These are phyloP conservation scores for Penicillium sp. DNA, from an alignment of 2,329 filamentous ascomycete species.

Conservation along the genomic window DNA sequence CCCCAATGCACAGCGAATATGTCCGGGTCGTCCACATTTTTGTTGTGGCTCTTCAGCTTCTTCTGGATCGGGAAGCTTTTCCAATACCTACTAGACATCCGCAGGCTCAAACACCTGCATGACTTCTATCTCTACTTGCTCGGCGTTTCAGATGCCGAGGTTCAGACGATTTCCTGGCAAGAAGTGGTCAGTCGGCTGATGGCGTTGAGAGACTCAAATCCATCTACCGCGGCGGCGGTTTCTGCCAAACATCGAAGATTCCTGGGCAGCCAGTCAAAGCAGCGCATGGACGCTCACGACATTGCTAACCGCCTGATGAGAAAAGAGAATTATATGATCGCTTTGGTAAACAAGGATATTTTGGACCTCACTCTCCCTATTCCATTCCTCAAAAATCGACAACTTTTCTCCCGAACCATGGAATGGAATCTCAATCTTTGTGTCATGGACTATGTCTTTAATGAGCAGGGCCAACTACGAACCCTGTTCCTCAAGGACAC, in stretches of 20 bases:
- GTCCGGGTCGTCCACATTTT: constrained; percentile 71
- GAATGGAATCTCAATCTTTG: constrained; percentile 91
- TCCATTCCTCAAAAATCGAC: constrained; percentile 74
- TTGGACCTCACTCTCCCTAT: constrained; percentile 81
- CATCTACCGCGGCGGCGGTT: constrained; percentile 68
- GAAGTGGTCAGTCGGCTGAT: constrained; percentile 84
- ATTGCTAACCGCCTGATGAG: constrained; percentile 97
- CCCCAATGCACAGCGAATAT: constrained; percentile 72
- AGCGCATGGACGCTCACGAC: constrained; percentile 91
- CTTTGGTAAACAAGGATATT: constrained; percentile 95
- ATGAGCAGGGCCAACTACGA: constrained; percentile 80
- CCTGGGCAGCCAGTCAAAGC: constrained; percentile 82
- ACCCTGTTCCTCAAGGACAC: constrained; percentile 82
- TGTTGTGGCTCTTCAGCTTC: constrained; percentile 80
- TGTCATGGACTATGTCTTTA: constrained; percentile 91
- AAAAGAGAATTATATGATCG: constrained; percentile 94
- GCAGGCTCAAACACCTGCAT: constrained; percentile 71
- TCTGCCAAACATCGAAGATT: constrained; percentile 59
- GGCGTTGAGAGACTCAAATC: constrained; percentile 77
- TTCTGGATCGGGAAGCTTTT: constrained; percentile 81
- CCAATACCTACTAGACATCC: constrained; percentile 69
- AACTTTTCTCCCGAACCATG: constrained; percentile 83
- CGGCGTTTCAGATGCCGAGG: constrained; percentile 78
- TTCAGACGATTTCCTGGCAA: constrained; percentile 94
- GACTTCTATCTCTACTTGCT: constrained; percentile 83